These are phyloP conservation scores for Astrothelium subdiscretum DNA, from an alignment of 495 filamentous ascomycete genomes.

Conservation along the genomic window DNA sequence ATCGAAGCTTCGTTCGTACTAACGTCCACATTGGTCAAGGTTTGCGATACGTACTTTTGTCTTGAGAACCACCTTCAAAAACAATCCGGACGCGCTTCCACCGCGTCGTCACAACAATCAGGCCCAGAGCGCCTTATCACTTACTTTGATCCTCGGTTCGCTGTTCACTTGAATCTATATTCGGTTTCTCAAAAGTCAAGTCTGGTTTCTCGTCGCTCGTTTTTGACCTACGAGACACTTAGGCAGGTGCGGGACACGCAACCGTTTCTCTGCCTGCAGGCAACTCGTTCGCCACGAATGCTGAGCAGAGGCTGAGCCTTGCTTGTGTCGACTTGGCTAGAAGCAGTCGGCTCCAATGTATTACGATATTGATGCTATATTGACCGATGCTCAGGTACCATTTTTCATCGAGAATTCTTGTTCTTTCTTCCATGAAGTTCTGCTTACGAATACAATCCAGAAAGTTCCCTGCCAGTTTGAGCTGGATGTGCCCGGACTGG, in stretches of 20 bases:
- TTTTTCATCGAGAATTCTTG: neutral
- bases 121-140: neutral
- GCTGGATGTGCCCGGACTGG: conserved; percentile 73
- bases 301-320: neutral
- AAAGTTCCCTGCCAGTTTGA: conserved; percentile 95
- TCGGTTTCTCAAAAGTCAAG: too few relatives aligned
- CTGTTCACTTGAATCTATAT: too few relatives aligned
- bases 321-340: neutral
- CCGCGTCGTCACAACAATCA: neutral
- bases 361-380: conserved; percentile 87
- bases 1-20: neutral
- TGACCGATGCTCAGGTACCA: conserved; percentile 78
- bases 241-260: neutral
- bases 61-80: neutral
- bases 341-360: conserved; percentile 52
- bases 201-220: neutral
- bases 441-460: conserved; percentile 33
- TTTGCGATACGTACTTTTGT: neutral
- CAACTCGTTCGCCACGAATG: neutral
- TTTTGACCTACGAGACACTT: neutral
- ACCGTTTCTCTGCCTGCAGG: neutral
- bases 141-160: neutral
- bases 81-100: neutral
- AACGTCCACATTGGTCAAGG: neutral
- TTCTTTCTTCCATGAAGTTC: neutral